Base-by-base conservation (phyloP, 192 early-diverging fungal genomes). In the Linnemannia exigua region DNA sequence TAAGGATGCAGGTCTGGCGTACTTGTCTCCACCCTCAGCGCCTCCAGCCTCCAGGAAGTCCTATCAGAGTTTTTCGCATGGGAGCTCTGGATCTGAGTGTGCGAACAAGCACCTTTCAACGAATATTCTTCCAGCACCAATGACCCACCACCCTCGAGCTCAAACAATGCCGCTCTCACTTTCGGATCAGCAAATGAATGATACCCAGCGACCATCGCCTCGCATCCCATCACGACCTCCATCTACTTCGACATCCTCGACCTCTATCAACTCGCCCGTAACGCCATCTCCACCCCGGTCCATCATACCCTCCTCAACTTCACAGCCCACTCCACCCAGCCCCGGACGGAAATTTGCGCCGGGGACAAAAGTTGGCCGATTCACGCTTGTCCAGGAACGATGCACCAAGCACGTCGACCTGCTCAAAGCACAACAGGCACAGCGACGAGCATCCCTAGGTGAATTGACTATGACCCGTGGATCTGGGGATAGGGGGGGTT, bases 361-460 rank as follows among this genome's bases (percentile, higher is more conserved):
- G 9, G 82, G 82, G 20, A 85, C 77, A n/a, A 85, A 85, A 52
- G 77, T 85, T 1, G 82, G 82, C 12, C 63, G 82, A 51, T 85
- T 85, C 61, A 85, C 82, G 0, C 46, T 85, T 14, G 82, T 85
- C 16, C 41, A 85, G 19, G 82, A 79, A 20, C 51, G 19, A 35
- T 74, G 82, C 67, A 78, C 72, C 9, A 74, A 51, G 31, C 76
- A 85, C 51, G 48, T 69, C 0, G 73, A 85, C 41, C 47, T 79
- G 20, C 67, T 79, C 9, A 51, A 58, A 51, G 82, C 77, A 22
- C 74, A 74, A 20, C 37, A 61, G 38, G 69, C 44, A 28, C 74
- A 76, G 44, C 50, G 79, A 58, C 48, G 74, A 25, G 73, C 38
- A 28, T 81, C 80, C 22, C 41, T 76, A 52, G 74, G 52, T 22